Conservation (phyloP, 441 rosid species). For the Adansonia madagascariensis region DNA sequence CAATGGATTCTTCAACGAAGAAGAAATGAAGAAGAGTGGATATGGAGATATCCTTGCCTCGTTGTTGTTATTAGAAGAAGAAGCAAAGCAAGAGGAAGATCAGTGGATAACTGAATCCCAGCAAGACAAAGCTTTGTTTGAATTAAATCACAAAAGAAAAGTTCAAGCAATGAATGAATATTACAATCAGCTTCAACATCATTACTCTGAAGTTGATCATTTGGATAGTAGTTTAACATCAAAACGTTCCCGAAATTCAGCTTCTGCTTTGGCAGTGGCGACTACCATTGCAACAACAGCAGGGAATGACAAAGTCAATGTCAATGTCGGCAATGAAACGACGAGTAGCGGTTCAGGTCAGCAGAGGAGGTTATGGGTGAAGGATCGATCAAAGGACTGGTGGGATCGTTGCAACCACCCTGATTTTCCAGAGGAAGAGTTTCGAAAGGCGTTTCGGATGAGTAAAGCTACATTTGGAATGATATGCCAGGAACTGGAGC, state of each 20-base stretch:
- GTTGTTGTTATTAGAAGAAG: slow-evolving; percentile 60
- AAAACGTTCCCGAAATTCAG: slow-evolving; percentile 48
- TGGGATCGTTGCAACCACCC: slow-evolving; percentile 71
- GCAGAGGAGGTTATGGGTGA: slow-evolving; percentile 81
- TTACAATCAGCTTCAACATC: slow-evolving; percentile 39
- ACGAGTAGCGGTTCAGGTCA: slow-evolving; percentile 37
- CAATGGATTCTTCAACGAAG: slow-evolving; percentile 6
- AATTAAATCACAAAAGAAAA: slow-evolving; percentile 48
- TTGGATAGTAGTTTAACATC: slow-evolving; percentile 34
- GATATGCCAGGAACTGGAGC: slow-evolving; percentile 70
- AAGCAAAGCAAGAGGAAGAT: slow-evolving; percentile 34
- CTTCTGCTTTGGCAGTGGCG: slow-evolving; percentile 31
- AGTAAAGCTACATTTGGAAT: slow-evolving; percentile 69
- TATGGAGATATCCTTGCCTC: slow-evolving; percentile 63
- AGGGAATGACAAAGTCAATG: neutral
- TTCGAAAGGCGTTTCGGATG: slow-evolving; percentile 74
- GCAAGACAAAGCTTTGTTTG: slow-evolving; percentile 46
- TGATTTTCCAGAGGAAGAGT: slow-evolving; percentile 72
- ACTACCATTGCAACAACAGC: slow-evolving; percentile 31
- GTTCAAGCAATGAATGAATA: slow-evolving; percentile 47
- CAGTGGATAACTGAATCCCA: slow-evolving; percentile 44
- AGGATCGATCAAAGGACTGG: slow-evolving; percentile 84
- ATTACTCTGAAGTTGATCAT: slow-evolving; percentile 43
- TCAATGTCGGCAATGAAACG: neutral
- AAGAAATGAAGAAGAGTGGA: slow-evolving; percentile 33